Conservation (phyloP, 169 alveolate genomes). For the Cryptosporidium parvum region DNA sequence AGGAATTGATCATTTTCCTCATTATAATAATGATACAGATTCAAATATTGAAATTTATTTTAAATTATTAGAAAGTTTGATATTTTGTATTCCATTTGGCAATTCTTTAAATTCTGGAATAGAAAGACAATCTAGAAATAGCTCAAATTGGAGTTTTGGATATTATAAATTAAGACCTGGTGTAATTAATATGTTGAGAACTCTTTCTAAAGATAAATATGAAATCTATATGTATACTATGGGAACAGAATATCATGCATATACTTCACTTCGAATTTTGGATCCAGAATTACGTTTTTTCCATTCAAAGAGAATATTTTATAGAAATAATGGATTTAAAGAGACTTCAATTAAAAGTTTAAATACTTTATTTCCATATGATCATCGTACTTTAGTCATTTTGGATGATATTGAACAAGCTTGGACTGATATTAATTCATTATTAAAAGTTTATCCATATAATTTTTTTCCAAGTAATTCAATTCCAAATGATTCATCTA, state of each 20-base stretch:
- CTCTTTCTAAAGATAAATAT: conserved; percentile 76
- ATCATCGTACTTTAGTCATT: conserved; percentile 57
- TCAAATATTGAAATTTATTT: background rate
- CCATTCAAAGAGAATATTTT: conserved; percentile 58
- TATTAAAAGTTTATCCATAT: conserved; percentile 63
- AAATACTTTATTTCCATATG: conserved; percentile 62
- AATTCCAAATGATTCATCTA: conserved; percentile 25
- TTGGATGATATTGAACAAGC: conserved; percentile 74
- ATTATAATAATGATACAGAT: conserved; percentile 9
- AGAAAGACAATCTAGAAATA: background rate
- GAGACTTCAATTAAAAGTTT: conserved; percentile 25
- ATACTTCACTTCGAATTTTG: conserved; percentile 81
- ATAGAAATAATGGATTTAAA: conserved; percentile 63
- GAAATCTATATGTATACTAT: conserved; percentile 85
- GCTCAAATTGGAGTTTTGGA: conserved; percentile 34
- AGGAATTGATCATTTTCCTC: conserved; percentile 13
- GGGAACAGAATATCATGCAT: conserved; percentile 88
- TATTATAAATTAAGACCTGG: conserved; percentile 88
- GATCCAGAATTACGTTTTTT: conserved; percentile 82
- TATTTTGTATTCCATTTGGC: conserved; percentile 60
- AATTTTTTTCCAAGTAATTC: conserved; percentile 42
- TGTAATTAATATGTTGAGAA: conserved; percentile 81
- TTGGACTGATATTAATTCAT: conserved; percentile 59
- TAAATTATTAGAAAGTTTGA: conserved; percentile 30
- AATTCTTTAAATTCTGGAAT: background rate